These are phyloP conservation scores for Lactarius trivialis DNA, from an alignment of 768 basidiomycete genomes.

Conservation along the genomic window DNA sequence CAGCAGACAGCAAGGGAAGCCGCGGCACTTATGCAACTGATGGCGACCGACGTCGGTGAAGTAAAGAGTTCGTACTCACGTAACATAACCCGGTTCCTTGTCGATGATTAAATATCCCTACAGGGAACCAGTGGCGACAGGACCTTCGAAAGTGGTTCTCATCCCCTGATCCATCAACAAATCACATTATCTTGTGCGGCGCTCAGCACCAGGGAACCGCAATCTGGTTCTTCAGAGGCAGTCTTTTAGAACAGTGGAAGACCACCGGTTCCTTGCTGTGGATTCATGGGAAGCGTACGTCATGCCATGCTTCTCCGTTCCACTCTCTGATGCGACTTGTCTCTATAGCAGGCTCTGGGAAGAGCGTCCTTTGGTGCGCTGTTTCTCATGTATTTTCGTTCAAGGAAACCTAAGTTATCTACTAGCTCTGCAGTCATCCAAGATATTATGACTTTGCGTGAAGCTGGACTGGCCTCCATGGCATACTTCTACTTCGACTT, in stretches of 20 bases:
- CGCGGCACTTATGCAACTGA: neutral
- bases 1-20: neutral
- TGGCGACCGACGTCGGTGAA: neutral
- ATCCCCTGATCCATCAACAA: neutral
- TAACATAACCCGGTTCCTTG: neutral
- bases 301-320: neutral
- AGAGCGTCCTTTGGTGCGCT: neutral
- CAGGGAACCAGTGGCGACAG: neutral
- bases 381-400: neutral
- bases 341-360: neutral
- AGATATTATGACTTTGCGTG: neutral
- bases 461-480: neutral
- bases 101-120: neutral
- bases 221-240: neutral
- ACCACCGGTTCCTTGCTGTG: neutral
- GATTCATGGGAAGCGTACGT: neutral
- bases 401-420: neutral
- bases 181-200: neutral
- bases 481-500: neutral
- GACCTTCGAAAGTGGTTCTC: neutral
- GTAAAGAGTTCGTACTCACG: neutral
- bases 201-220: neutral
- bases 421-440: neutral
- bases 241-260: neutral
- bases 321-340: neutral